Conservation (phyloP, 495 filamentous ascomycete species). For the Hypoxylon lienhwacheense region DNA sequence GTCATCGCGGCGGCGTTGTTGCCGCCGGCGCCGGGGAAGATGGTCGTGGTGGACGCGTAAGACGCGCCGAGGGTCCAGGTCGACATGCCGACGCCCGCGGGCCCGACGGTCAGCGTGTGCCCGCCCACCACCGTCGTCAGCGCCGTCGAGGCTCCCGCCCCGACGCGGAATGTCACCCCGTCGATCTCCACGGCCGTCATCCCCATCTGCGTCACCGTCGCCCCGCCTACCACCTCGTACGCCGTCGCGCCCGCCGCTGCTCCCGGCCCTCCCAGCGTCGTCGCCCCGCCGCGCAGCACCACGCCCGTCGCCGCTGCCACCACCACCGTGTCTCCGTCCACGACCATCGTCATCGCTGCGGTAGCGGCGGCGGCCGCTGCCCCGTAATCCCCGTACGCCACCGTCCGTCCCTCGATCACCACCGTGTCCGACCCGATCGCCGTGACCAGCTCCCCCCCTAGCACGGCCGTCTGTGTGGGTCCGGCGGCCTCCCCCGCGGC, state of each 20-base stretch:
- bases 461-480: slow-evolving; percentile 48
- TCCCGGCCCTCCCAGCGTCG: slow-evolving; percentile 46
- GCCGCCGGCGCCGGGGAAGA: slow-evolving; percentile 31
- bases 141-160: slow-evolving; percentile 35
- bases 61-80: slow-evolving; percentile 48
- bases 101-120: slow-evolving; percentile 48
- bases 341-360: slow-evolving; percentile 41
- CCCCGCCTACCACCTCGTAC: slow-evolving; percentile 51
- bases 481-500: slow-evolving; percentile 21
- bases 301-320: slow-evolving; percentile 54
- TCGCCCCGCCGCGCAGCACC: slow-evolving; percentile 30
- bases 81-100: slow-evolving; percentile 47
- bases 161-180: slow-evolving; percentile 50
- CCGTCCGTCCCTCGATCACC: slow-evolving; percentile 49
- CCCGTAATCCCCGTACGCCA: slow-evolving; percentile 40
- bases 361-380: no score
- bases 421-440: slow-evolving; percentile 48
- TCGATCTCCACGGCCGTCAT: slow-evolving; percentile 53
- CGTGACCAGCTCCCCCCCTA: slow-evolving; percentile 51
- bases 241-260: slow-evolving; percentile 42
- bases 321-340: slow-evolving; percentile 49
- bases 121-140: slow-evolving; percentile 48
- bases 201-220: slow-evolving; percentile 52
- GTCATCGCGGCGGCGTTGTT: slow-evolving; percentile 25
- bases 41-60: slow-evolving; percentile 46